phyloP scores from a whole-genome alignment of 1,284 basidiomycete genomes.

The Leccinum griseonigrum region DNA sequence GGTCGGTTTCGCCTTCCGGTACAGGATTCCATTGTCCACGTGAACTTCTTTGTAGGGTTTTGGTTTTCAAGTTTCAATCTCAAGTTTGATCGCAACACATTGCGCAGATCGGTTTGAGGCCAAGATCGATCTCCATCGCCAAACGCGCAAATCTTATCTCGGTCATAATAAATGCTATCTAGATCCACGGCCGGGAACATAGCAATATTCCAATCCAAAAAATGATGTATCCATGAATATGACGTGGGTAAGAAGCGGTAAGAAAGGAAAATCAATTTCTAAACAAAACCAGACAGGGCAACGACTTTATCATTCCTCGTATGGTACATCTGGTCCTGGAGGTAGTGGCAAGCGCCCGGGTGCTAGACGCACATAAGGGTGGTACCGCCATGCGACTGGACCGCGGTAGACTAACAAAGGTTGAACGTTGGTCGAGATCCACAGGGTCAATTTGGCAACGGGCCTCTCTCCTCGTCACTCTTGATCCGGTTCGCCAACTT shows the following conservation, averaged over 20 bases:
- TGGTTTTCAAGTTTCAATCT: not conserved
- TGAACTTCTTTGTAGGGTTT: not conserved
- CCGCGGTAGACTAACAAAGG: conserved; percentile 11
- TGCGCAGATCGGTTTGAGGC: not conserved
- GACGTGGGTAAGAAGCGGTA: not conserved
- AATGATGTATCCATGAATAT: not conserved
- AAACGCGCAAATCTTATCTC: conserved; percentile 2
- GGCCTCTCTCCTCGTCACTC: not conserved
- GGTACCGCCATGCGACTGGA: conserved; percentile 8
- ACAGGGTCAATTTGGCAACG: not conserved
- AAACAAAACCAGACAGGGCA: not conserved
- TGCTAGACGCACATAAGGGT: conserved; percentile 17
- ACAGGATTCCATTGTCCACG: not conserved
- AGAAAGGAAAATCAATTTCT: not conserved
- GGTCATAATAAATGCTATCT: not conserved
- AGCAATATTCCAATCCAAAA: not conserved
- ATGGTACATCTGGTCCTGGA: conserved; percentile 8
- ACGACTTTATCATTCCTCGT: conserved; percentile 1
- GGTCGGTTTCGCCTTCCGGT: not conserved
- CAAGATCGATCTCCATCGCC: not conserved
- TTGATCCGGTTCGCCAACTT: conserved; percentile 7
- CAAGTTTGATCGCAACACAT: not conserved
- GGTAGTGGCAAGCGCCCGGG: conserved; percentile 20
- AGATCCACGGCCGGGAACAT: not conserved
- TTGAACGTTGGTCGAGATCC: conserved; percentile 9